Evolutionary conservation across 73 alveolate species (phyloP).

Genomic region (Tetrahymena thermophila): DNA sequence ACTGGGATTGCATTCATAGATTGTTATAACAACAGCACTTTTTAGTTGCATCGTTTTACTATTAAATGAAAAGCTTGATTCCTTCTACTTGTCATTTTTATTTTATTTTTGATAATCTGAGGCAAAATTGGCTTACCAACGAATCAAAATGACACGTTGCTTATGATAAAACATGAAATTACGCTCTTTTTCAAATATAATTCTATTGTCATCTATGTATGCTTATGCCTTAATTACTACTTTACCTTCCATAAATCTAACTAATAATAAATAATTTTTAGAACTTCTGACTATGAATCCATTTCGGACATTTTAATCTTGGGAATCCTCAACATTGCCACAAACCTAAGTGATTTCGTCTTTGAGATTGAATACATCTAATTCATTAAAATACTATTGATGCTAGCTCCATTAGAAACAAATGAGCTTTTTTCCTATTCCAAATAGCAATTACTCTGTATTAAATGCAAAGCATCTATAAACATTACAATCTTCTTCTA

Average conservation of each 20-base stretch:
- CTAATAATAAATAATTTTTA: not conserved
- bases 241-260: not conserved
- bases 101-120: not conserved
- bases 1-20: not conserved
- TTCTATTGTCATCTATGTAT: not conserved
- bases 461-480: not conserved
- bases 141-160: not conserved
- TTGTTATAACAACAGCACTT: not conserved
- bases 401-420: not conserved
- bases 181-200: not conserved
- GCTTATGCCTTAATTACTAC: not conserved
- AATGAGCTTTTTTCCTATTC: not conserved
- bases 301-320: not conserved
- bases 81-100: not conserved
- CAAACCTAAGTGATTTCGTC: not conserved
- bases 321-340: not conserved
- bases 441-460: not conserved
- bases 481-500: not conserved
- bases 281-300: not conserved
- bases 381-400: not conserved
- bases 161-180: not conserved
- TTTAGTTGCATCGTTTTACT: not conserved
- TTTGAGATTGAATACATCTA: not conserved
- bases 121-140: not conserved
- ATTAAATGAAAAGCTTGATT: not conserved